phyloP scores from a whole-genome alignment of 2,329 filamentous ascomycete genomes.

The Fusarium foetens region DNA sequence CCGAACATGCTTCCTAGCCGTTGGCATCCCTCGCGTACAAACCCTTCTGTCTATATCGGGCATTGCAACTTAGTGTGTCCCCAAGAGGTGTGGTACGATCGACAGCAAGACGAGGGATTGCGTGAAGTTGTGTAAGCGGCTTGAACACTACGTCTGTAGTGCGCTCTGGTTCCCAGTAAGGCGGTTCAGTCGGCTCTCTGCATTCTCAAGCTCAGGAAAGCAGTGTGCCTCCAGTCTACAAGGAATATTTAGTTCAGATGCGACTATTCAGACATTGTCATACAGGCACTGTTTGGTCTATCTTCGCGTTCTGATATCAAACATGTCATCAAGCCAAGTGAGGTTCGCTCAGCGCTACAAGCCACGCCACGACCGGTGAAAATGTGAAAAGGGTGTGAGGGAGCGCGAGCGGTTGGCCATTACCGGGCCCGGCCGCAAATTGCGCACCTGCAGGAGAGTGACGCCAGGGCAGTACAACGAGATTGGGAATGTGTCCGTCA shows the following conservation, averaged over 20 bases:
- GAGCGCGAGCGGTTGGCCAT: slow-evolving; percentile 14
- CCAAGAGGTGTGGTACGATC: slow-evolving; percentile 35
- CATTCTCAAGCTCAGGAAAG: slow-evolving; percentile 18
- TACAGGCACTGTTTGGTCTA: neutral
- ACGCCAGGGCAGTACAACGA: slow-evolving; percentile 29
- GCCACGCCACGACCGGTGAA: slow-evolving; percentile 27
- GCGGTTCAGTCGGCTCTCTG: slow-evolving; percentile 30
- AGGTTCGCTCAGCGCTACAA: slow-evolving; percentile 22
- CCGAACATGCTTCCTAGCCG: slow-evolving; percentile 18
- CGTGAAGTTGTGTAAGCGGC: slow-evolving; percentile 40
- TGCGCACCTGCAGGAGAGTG: slow-evolving; percentile 31
- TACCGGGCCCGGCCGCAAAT: slow-evolving; percentile 39
- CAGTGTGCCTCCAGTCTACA: neutral
- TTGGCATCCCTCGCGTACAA: slow-evolving; percentile 28
- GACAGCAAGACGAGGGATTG: slow-evolving; percentile 28
- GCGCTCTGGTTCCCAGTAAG: slow-evolving; percentile 29
- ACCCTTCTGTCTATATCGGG: slow-evolving; percentile 27
- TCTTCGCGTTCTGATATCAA: slow-evolving; percentile 9
- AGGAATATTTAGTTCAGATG: neutral
- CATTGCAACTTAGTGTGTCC: slow-evolving; percentile 22
- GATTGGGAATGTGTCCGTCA: slow-evolving; percentile 20
- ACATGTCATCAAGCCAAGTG: slow-evolving; percentile 10
- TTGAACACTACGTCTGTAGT: slow-evolving; percentile 28
- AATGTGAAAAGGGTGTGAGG: slow-evolving; percentile 19
- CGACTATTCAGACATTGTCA: neutral